Percentiles rank a stretch among this genome's conserved stretches.
Conservation (phyloP, 257 asterid genomes). For the Petunia secreta region DNA sequence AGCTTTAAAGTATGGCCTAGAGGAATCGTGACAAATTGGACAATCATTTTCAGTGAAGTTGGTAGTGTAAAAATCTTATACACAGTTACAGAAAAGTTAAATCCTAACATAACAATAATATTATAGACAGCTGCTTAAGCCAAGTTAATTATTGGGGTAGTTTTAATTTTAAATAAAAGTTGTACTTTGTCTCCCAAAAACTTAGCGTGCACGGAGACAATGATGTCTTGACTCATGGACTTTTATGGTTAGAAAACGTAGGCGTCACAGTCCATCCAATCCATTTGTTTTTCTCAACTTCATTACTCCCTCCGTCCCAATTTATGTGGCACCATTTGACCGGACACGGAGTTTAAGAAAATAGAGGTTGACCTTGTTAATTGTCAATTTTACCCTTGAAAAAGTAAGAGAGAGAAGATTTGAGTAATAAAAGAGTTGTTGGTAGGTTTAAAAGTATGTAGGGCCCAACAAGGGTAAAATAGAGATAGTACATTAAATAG, state of each 20-base stretch:
- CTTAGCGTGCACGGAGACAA: constrained; percentile 49
- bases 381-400: too few relatives aligned
- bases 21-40: too few relatives aligned
- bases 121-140: neutral
- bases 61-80: neutral
- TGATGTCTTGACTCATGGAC: constrained; percentile 27
- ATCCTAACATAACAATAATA: neutral
- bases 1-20: too few relatives aligned
- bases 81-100: neutral
- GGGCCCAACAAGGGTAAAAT: too few relatives aligned
- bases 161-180: neutral
- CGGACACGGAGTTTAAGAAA: too few relatives aligned
- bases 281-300: constrained; percentile 14
- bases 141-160: neutral
- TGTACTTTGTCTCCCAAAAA: neutral
- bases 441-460: too few relatives aligned
- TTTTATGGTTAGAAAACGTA: neutral
- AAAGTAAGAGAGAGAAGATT: too few relatives aligned
- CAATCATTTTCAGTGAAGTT: neutral
- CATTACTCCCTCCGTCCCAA: too few relatives aligned
- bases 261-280: constrained; percentile 8
- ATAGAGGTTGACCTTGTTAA: too few relatives aligned
- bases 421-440: too few relatives aligned
- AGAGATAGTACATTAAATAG: too few relatives aligned
- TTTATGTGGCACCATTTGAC: too few relatives aligned